Conservation (phyloP, 345 rosid species). For the Populus davidiana region DNA sequence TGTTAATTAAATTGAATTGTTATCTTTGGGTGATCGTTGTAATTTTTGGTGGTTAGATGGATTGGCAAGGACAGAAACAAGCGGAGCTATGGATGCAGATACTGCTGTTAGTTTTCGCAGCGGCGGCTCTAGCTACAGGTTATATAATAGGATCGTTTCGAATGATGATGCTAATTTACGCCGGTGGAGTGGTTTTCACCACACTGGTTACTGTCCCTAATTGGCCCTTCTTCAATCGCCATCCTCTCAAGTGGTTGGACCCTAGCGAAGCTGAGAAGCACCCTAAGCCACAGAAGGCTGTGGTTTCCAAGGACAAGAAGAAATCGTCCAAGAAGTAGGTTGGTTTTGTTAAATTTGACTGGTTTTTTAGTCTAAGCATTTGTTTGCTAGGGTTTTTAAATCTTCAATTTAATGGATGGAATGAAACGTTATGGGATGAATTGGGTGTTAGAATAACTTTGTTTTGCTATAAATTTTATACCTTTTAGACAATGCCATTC, state of each 20-base stretch:
- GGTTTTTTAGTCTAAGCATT: not conserved
- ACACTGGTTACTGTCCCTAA: conserved; percentile 70
- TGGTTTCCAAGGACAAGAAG: conserved; percentile 50
- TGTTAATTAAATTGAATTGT: not conserved
- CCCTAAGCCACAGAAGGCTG: conserved; percentile 61
- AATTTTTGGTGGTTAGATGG: conserved; percentile 42
- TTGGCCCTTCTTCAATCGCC: conserved; percentile 84
- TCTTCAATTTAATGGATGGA: not conserved
- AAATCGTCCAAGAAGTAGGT: conserved; percentile 58
- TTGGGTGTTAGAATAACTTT: conserved; percentile 6
- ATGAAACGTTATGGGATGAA: not conserved
- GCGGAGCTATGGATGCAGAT: conserved; percentile 95
- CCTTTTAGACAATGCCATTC: conserved; percentile 1
- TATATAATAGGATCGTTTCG: conserved; percentile 64
- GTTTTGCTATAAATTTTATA: not conserved
- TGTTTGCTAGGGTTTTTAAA: not conserved
- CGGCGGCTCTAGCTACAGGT: conserved; percentile 49
- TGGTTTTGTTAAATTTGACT: conserved; percentile 6
- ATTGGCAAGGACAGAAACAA: conserved; percentile 96
- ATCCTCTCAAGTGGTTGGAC: conserved; percentile 84
- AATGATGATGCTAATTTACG: conserved; percentile 67
- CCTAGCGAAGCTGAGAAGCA: conserved; percentile 73
- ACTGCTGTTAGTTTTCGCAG: conserved; percentile 60
- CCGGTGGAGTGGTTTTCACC: conserved; percentile 71
- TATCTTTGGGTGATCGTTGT: not conserved